Conservation (phyloP, 306 rosid genomes). For the Inga laurina region DNA sequence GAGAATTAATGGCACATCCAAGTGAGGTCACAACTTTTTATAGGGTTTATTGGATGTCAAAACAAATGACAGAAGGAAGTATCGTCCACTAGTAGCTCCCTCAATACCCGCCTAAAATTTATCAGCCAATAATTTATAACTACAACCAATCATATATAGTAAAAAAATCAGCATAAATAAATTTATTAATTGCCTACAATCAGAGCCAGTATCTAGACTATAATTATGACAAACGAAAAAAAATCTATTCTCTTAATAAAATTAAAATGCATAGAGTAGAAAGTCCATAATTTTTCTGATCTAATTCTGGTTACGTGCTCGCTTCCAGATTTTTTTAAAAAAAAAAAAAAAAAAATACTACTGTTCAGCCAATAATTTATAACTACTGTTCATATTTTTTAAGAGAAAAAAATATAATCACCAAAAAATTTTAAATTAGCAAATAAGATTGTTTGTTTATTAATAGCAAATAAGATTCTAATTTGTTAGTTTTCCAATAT, state of each 20-base stretch:
- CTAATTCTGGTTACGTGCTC: background rate
- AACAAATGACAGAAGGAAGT: background rate
- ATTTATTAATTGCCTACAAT: too few species aligned
- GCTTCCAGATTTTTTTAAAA: too few species aligned
- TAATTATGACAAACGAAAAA: too few species aligned
- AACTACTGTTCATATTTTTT: background rate
- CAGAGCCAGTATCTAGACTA: too few species aligned
- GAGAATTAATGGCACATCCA: background rate
- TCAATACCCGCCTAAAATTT: background rate
- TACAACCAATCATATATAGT: background rate
- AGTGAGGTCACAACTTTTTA: background rate
- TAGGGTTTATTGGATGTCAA: background rate
- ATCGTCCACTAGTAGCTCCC: background rate
- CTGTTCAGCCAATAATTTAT: too few species aligned
- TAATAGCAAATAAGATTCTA: too few species aligned
- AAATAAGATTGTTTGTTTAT: background rate
- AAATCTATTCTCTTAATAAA: too few species aligned
- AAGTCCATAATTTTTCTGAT: too few species aligned
- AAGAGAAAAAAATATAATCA: background rate
- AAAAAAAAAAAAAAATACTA: too few species aligned
- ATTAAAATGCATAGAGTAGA: background rate
- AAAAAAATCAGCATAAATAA: too few species aligned
- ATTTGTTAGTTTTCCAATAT: background rate
- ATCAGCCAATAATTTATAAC: background rate
- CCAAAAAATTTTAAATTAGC: background rate